Percentiles rank a stretch among this genome's conserved stretches.
Evolutionary conservation across 441 rosid species (phyloP).

Genomic region (Gossypium trilobum): DNA sequence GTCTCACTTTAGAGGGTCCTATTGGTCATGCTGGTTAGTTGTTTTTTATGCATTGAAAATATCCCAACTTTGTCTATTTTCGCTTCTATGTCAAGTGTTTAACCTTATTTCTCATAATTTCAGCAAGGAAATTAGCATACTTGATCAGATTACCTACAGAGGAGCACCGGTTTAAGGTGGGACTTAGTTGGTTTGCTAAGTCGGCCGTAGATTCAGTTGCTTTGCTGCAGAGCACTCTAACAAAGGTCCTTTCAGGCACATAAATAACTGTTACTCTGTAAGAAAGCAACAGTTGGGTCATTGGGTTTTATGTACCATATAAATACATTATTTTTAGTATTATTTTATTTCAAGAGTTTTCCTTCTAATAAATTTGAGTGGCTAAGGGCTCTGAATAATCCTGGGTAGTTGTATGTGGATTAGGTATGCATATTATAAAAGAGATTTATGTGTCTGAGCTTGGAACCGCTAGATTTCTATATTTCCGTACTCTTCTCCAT

Average conservation of each 20-base stretch:
- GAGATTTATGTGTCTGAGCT: too few species aligned
- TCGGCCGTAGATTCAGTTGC: conserved; percentile 76
- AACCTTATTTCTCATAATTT: conserved; percentile 9
- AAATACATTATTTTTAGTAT: too few species aligned
- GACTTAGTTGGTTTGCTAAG: conserved; percentile 80
- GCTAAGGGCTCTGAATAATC: too few species aligned
- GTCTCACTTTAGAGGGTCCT: conserved; percentile 79
- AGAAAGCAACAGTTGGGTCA: neutral
- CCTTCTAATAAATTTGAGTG: too few species aligned
- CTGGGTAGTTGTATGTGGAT: too few species aligned
- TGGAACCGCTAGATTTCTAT: too few species aligned
- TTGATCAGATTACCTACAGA: conserved; percentile 79
- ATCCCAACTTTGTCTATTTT: neutral
- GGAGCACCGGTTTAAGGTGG: conserved; percentile 83
- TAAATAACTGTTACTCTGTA: conserved; percentile 11
- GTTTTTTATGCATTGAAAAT: neutral
- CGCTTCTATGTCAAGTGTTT: neutral
- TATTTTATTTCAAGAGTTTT: too few species aligned
- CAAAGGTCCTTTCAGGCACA: conserved; percentile 48
- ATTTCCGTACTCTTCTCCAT: too few species aligned
- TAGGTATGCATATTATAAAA: too few species aligned
- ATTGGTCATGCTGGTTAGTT: conserved; percentile 71
- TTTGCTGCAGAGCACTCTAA: conserved; percentile 49
- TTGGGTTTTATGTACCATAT: neutral
- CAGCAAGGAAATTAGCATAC: conserved; percentile 80